Evolutionary conservation across 2,329 filamentous ascomycete genomes (phyloP), one percentile per base, ranked within the genome.

Genomic region (Coniella vitis): DNA sequence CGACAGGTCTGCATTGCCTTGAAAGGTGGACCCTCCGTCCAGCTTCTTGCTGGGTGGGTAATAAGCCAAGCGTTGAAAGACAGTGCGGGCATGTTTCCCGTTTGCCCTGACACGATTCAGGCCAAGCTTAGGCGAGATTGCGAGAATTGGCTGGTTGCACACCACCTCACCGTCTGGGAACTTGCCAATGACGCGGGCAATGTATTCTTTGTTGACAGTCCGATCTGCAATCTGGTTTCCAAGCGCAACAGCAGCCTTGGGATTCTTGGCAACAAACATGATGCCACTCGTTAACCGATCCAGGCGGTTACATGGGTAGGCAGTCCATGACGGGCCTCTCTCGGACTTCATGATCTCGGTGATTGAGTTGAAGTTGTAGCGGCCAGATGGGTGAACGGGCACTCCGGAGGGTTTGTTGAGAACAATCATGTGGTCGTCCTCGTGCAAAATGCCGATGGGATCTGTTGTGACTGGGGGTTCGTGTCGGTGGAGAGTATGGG

Each of bases 251-350:
- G 93, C 91, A 0, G 87, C 87, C 60, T 82, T 79, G 34, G 83
- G 75, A 55, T 87, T 83, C 69, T 98, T 98, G 22, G 86, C 93
- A 58, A 98, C 83, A 65, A 98, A 98, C 91, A 98, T 97, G 63
- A 98, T 87, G 42, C 93, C 93, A 58, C 89, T 95, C 0, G 93
- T 98, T 59, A 98, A 71, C 45, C 93, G 77, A 64, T 98, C 93
- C 22, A 98, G 79, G n/a, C 93, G 77, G 61, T 98, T 95, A 69
- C 91, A 97, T 0, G 93, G 81, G 53, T 79, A 68, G 1, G 80
- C 76, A 45, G 75, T 63, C 63, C 79, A 83, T 22, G 68, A 65
- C 19, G 67, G 65, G 0, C 76, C 73, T 34, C 81, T 72, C 61
- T 95, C 86, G 2, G 87, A 80, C 57, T 87, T 84, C 79, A 98